Evolutionary conservation across 805 yeast genomes (phyloP).

Genomic region (Naumovozyma dairenensis): DNA sequence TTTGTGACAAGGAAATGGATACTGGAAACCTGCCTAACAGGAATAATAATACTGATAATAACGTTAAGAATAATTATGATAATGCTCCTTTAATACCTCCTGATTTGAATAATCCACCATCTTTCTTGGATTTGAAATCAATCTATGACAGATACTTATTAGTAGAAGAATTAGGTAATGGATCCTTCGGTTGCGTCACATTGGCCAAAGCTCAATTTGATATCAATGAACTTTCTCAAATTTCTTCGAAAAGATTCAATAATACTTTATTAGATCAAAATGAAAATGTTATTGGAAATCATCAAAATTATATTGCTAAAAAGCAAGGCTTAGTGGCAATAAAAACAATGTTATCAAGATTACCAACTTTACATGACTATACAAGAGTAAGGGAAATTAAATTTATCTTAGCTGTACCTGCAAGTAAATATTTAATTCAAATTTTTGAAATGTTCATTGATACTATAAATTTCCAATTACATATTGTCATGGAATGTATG

Average conservation of each 20-base stretch:
- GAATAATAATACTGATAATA: too few relatives aligned
- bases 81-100: too few relatives aligned
- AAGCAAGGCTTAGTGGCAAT: constrained; percentile 54
- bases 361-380: constrained; percentile 45
- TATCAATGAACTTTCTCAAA: constrained; percentile 4
- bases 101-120: constrained; percentile 33
- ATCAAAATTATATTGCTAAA: constrained; percentile 29
- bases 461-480: constrained; percentile 44
- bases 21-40: too few relatives aligned
- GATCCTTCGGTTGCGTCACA: constrained; percentile 66
- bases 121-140: constrained; percentile 35
- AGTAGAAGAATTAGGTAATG: constrained; percentile 53
- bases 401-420: constrained; percentile 56
- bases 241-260: constrained; percentile 5
- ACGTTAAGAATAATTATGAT: too few relatives aligned
- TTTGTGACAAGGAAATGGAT: too few relatives aligned
- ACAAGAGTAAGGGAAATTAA: constrained; percentile 53
- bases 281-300: constrained; percentile 4
- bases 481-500: constrained; percentile 85
- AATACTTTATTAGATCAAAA: constrained; percentile 41
- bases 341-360: constrained; percentile 59
- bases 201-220: constrained; percentile 43
- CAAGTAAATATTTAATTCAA: constrained; percentile 64
- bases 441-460: constrained; percentile 76
- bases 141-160: constrained; percentile 37